Conservation (phyloP, 1,284 basidiomycete species). For the Rhodotorula glutinis region DNA sequence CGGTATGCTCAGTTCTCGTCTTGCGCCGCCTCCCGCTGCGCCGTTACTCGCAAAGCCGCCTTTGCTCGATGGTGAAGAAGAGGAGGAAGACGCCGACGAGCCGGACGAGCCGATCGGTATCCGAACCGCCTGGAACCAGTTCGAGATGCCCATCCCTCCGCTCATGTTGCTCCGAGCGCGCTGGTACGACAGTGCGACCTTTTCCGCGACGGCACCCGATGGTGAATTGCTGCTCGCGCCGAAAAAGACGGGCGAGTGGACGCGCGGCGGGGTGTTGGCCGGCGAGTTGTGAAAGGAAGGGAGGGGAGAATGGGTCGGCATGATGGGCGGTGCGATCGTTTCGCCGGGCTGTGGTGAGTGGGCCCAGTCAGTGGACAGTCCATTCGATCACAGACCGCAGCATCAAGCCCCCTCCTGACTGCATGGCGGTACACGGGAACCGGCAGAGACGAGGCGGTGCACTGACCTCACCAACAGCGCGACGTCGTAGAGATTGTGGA, state of each 20-base stretch:
- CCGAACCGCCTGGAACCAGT: slow-evolving; percentile 21
- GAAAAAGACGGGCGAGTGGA: slow-evolving; percentile 11
- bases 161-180: slow-evolving; percentile 3
- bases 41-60: neutral
- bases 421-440: too few species aligned
- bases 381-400: too few species aligned
- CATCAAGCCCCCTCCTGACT: too few species aligned
- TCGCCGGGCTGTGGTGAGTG: too few species aligned
- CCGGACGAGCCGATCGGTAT: slow-evolving; percentile 13
- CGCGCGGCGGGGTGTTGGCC: slow-evolving; percentile 20
- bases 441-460: neutral
- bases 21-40: neutral
- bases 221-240: slow-evolving; percentile 5
- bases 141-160: neutral
- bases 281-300: slow-evolving; percentile 32
- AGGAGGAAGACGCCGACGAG: too few species aligned
- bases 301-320: slow-evolving; percentile 31
- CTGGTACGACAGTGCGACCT: slow-evolving; percentile 35
- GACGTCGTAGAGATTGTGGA: too few species aligned
- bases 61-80: too few species aligned
- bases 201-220: slow-evolving; percentile 30
- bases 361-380: too few species aligned
- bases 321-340: neutral
- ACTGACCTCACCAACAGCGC: neutral
- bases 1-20: slow-evolving; percentile 29